A percentile compares a stretch with the other conserved stretches of the same genome.
phyloP scores from a whole-genome alignment of 495 filamentous ascomycete species.

The Aspergillus haitiensis region DNA sequence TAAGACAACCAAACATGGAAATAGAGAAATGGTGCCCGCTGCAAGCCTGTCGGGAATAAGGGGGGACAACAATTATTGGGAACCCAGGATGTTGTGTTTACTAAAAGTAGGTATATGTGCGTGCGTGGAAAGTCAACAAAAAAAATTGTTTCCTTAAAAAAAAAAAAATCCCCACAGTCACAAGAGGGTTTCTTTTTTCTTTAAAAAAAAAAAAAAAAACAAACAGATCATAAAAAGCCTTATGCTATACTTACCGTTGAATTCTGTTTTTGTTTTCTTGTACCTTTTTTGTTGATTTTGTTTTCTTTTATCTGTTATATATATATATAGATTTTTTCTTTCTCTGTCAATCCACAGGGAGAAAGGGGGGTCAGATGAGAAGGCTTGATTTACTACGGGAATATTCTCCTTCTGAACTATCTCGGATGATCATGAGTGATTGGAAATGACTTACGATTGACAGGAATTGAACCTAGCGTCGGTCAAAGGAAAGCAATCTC shows the following conservation, averaged over 20 bases:
- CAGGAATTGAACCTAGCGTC: not conserved
- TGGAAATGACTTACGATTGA: slow-evolving; percentile 10
- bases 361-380: not conserved
- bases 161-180: not conserved
- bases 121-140: not conserved
- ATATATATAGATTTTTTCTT: too few relatives aligned
- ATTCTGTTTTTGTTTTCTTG: too few relatives aligned
- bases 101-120: not conserved
- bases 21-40: not conserved
- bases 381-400: slow-evolving; percentile 1
- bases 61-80: not conserved
- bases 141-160: not conserved
- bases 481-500: slow-evolving; percentile 11
- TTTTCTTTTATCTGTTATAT: too few relatives aligned
- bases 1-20: slow-evolving; percentile 1
- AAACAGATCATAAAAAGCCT: too few relatives aligned
- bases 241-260: not conserved
- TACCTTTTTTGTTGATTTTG: too few relatives aligned
- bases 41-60: not conserved
- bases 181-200: not conserved
- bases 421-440: not conserved
- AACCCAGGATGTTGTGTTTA: not conserved
- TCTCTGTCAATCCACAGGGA: not conserved
- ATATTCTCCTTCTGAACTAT: slow-evolving; percentile 5
- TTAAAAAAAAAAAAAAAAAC: not conserved